These are phyloP conservation scores for Colletotrichum acutatum DNA, from an alignment of 2,329 filamentous ascomycete genomes.

Conservation along the genomic window DNA sequence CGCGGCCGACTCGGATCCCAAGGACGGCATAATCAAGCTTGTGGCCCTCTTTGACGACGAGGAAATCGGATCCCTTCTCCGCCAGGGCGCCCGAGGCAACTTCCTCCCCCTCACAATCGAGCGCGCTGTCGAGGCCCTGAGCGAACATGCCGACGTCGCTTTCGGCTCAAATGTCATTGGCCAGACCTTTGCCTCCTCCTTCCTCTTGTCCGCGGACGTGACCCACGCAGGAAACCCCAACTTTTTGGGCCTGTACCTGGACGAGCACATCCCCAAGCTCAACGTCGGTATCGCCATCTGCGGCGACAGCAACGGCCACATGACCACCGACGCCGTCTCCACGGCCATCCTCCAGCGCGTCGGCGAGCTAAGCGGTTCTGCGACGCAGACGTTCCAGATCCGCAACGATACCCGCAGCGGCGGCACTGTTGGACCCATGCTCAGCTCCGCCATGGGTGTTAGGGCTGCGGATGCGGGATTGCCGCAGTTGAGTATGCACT, in stretches of 20 bases:
- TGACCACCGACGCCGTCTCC: conserved; percentile 92
- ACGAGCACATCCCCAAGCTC: conserved; percentile 85
- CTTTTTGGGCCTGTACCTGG: conserved; percentile 85
- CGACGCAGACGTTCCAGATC: conserved; percentile 92
- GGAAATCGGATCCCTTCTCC: conserved; percentile 90
- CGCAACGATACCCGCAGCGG: conserved; percentile 90
- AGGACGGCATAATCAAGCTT: conserved; percentile 81
- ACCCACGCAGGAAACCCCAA: conserved; percentile 96
- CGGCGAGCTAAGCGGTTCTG: conserved; percentile 77
- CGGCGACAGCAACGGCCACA: conserved; percentile 90
- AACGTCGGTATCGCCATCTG: conserved; percentile 88
- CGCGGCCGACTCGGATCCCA: conserved; percentile 66
- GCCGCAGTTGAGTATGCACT: conserved; percentile 94
- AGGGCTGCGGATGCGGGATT: conserved; percentile 88
- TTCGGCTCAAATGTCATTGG: conserved; percentile 73
- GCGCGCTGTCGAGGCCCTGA: conserved; percentile 77
- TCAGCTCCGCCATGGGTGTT: conserved; percentile 83
- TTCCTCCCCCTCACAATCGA: conserved; percentile 86
- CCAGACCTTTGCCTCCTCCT: conserved; percentile 90
- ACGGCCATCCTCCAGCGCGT: conserved; percentile 83
- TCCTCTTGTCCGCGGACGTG: conserved; percentile 92
- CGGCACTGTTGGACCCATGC: conserved; percentile 94
- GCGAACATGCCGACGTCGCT: conserved; percentile 59
- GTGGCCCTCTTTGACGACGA: conserved; percentile 97
- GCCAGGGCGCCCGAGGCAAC: conserved; percentile 90